Evolutionary conservation across 805 yeast species (phyloP).

Genomic region (Suhomyces kilbournensis): DNA sequence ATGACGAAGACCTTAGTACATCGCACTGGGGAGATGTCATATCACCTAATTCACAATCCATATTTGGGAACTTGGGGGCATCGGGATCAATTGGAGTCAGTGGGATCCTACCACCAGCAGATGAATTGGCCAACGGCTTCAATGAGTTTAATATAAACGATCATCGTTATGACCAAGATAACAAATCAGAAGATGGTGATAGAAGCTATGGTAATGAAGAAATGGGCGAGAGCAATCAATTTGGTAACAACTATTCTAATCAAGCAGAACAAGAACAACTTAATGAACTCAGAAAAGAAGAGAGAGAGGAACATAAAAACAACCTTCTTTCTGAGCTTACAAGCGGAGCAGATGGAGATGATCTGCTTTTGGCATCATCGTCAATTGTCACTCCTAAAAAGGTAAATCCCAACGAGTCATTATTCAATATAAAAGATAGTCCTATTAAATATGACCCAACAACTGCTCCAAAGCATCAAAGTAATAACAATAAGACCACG

Average conservation of each 20-base stretch:
- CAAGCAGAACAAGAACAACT: conserved; percentile 20
- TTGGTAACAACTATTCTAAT: neutral
- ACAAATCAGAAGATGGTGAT: conserved; percentile 14
- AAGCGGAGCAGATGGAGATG: conserved; percentile 23
- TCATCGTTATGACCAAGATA: conserved; percentile 10
- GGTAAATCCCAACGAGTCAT: conserved; percentile 20
- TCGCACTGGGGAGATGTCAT: conserved; percentile 61
- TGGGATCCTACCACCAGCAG: neutral
- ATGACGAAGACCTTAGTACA: conserved; percentile 49
- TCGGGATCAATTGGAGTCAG: conserved; percentile 1
- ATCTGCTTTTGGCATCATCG: conserved; percentile 1
- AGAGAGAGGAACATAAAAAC: conserved; percentile 26
- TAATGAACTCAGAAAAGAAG: conserved; percentile 34
- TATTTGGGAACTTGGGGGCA: conserved; percentile 8
- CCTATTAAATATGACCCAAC: conserved; percentile 19
- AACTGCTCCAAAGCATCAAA: neutral
- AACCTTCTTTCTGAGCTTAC: conserved; percentile 45
- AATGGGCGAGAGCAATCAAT: neutral
- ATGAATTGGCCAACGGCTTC: conserved; percentile 5
- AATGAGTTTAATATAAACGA: conserved; percentile 5
- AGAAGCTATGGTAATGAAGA: neutral
- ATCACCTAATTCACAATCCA: conserved; percentile 16
- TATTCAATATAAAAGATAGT: conserved; percentile 34
- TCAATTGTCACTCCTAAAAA: conserved; percentile 13
- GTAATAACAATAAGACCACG: neutral